A percentile compares a stretch with the other conserved stretches of the same genome.
These are phyloP conservation scores for Tolypocladium capitatum DNA, from an alignment of 2,329 filamentous ascomycete genomes.

Conservation along the genomic window DNA sequence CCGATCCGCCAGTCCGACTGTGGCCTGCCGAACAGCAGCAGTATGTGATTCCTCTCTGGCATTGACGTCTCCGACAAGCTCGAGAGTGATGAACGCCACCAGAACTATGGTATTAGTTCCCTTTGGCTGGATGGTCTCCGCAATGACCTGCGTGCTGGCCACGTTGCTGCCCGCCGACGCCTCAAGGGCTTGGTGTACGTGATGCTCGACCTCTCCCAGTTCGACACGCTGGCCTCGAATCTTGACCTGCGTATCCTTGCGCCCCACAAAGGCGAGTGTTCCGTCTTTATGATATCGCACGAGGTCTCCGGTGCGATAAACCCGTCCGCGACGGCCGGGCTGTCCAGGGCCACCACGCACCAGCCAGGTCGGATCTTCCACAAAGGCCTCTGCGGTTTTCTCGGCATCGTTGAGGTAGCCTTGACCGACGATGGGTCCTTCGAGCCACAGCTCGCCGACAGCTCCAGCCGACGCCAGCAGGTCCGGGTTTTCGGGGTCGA, in stretches of 20 bases:
- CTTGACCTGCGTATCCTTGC: conserved; percentile 42
- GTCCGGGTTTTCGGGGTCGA: conserved; percentile 5
- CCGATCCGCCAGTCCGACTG: not conserved
- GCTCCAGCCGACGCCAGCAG: conserved; percentile 6
- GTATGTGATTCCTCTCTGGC: not conserved
- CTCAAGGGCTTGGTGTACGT: conserved; percentile 1
- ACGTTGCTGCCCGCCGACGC: not conserved
- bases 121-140: conserved; percentile 3
- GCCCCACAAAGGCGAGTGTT: conserved; percentile 28
- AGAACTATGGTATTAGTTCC: conserved; percentile 2
- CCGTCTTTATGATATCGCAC: conserved; percentile 22
- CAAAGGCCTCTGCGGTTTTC: conserved; percentile 12
- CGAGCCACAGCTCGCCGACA: conserved; percentile 9
- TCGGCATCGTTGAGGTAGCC: conserved; percentile 8
- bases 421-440: conserved; percentile 8
- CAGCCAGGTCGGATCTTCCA: conserved; percentile 2
- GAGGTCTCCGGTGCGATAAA: conserved; percentile 35
- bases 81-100: conserved; percentile 5
- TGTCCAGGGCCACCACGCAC: not conserved
- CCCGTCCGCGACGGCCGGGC: conserved; percentile 5
- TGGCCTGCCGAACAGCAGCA: not conserved
- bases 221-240: conserved; percentile 40
- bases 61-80: not conserved
- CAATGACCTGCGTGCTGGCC: conserved; percentile 1
- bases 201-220: conserved; percentile 15